These are phyloP conservation scores for Suhomyces kilbournensis DNA, from an alignment of 805 yeast species.

Conservation along the genomic window DNA sequence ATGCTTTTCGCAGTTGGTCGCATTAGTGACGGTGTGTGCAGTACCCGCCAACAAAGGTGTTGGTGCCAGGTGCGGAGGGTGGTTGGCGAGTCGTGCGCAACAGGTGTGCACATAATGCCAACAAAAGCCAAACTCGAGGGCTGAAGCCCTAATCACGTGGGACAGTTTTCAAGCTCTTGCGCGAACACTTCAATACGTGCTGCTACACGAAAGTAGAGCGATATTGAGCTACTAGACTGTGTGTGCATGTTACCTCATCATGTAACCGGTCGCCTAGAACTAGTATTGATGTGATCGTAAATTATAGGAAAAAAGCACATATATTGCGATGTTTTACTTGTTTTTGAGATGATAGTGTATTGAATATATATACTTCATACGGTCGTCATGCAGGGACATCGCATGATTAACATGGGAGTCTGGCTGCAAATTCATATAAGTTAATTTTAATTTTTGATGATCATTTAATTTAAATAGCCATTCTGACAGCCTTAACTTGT, in stretches of 20 bases:
- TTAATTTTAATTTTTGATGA: background rate
- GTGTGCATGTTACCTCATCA: too few species aligned
- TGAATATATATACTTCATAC: background rate
- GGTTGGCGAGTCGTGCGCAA: background rate
- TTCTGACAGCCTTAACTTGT: slow-evolving; percentile 82
- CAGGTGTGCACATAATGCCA: background rate
- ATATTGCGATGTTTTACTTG: too few species aligned
- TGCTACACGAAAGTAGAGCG: too few species aligned
- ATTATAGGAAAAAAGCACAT: too few species aligned
- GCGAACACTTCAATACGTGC: background rate
- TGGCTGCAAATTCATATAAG: background rate
- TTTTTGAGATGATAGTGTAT: background rate
- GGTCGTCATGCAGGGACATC: background rate
- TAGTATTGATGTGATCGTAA: too few species aligned
- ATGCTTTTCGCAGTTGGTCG: slow-evolving; percentile 1
- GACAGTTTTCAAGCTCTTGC: too few species aligned
- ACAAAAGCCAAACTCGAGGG: background rate
- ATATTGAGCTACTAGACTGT: too few species aligned
- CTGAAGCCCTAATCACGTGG: slow-evolving; percentile 8
- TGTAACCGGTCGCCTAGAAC: too few species aligned
- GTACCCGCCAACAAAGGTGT: background rate
- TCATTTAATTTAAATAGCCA: slow-evolving; percentile 25
- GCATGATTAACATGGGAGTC: background rate
- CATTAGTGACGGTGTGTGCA: slow-evolving; percentile 1
- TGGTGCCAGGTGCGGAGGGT: background rate